Evolutionary conservation across 2,329 filamentous ascomycete species (phyloP), one percentile per base, ranked within the genome.

Genomic region (Blumeria graminis): DNA sequence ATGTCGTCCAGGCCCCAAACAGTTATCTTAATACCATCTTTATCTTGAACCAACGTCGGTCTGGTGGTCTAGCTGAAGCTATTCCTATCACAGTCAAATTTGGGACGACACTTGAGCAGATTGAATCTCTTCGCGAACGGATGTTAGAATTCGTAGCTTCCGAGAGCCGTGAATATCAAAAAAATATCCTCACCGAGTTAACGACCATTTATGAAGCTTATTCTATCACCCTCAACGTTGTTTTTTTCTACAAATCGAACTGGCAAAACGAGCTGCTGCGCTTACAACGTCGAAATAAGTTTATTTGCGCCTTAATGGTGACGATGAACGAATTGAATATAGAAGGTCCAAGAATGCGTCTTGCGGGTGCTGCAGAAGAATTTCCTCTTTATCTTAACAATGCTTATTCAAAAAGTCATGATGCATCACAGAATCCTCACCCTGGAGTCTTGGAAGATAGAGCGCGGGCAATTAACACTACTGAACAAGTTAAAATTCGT

Each of bases 171-270:
- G 90, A 95, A 65, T 94, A 86, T 66, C 84, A 90, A 63, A 74
- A 76, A 59, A 90, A 89, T 61, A 88, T 94, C 57, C 76, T 94
- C 39, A 93, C 86, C 0, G 88, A 94, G 68, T 73, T 96, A 62
- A 79, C 78, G 28, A 79, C 80, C 8, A 81, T 96, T 55, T 80
- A 82, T 28, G 82, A 94, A 63, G 86, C 88, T 38, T 86, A 90
- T 66, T 85, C 83, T 6, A 82, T 94, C 65, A 88, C 81, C 3
- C 76, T 95, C 65, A 95, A 94, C 68, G 80, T 96, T 57, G 82
- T 95, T 64, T 94, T 94, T 73, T 95, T 95, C 73, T 94, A 95
- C 76, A 95, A 95, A 69, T 87, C 84, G 58, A 95, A 90, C 68
- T 95, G 85, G 78, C 90, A 96, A 67, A 95, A 95, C 66, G 90